phyloP scores from a whole-genome alignment of 352 stramenopile genomes.

The Globisporangium lucens region DNA sequence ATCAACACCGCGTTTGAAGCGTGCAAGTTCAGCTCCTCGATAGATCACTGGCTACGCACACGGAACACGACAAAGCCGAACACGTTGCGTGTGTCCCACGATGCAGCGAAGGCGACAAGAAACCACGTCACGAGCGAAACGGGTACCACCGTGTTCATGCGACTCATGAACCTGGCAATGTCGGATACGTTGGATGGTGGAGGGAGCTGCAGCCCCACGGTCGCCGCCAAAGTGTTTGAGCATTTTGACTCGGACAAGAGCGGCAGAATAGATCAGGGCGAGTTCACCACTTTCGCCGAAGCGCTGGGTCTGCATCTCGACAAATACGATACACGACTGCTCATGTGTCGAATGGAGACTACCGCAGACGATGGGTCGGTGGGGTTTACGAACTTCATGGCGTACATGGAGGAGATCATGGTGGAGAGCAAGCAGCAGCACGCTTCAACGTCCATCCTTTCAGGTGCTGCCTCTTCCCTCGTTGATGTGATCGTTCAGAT shows the following conservation, averaged over 20 bases:
- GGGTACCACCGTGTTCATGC: slow-evolving; percentile 41
- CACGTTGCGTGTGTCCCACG: slow-evolving; percentile 7
- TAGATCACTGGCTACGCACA: slow-evolving; percentile 36
- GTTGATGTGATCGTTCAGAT: slow-evolving; percentile 23
- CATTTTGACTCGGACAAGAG: slow-evolving; percentile 51
- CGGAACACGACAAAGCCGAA: slow-evolving; percentile 24
- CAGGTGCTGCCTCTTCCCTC: slow-evolving; percentile 1
- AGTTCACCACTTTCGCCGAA: slow-evolving; percentile 45
- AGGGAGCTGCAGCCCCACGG: slow-evolving; percentile 14
- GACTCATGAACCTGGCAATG: slow-evolving; percentile 36
- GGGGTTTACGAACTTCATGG: slow-evolving; percentile 27
- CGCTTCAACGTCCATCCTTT: not conserved
- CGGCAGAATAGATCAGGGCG: slow-evolving; percentile 49
- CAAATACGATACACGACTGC: slow-evolving; percentile 29
- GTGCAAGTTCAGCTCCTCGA: slow-evolving; percentile 28
- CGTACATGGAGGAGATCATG: slow-evolving; percentile 23
- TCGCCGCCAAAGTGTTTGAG: slow-evolving; percentile 43
- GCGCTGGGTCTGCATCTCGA: slow-evolving; percentile 45
- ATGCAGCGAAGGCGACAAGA: slow-evolving; percentile 15
- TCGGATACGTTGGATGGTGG: slow-evolving; percentile 16
- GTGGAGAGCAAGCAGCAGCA: not conserved
- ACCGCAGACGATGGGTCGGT: slow-evolving; percentile 17
- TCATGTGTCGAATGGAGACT: slow-evolving; percentile 49
- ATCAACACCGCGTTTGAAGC: slow-evolving; percentile 39
- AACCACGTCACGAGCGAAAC: slow-evolving; percentile 8